Evolutionary conservation across 305 asterid species (phyloP).

Genomic region (Solanum chacoense): DNA sequence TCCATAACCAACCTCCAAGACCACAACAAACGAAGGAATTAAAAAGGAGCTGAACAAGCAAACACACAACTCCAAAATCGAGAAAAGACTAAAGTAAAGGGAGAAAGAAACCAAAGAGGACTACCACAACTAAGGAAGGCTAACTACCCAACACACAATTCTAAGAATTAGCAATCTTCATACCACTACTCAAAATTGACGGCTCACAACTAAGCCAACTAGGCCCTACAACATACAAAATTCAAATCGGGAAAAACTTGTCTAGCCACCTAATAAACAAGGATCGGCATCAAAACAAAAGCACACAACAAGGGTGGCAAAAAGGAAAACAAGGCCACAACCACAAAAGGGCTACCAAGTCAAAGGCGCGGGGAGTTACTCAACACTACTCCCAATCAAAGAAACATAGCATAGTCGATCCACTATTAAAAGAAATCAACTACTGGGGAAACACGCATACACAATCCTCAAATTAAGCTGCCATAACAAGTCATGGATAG

Average conservation of each 20-base stretch:
- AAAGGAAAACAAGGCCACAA: background rate
- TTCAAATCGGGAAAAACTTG: no score
- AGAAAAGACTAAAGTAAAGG: background rate
- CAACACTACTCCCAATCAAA: background rate
- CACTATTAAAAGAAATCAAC: background rate
- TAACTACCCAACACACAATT: background rate
- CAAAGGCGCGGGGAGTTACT: background rate
- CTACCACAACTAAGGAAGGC: background rate
- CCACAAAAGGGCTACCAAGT: background rate
- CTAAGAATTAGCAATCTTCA: background rate
- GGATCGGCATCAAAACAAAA: background rate
- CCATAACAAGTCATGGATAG: background rate
- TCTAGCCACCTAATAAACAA: background rate
- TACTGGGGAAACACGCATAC: background rate
- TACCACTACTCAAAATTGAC: background rate
- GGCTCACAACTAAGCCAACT: background rate
- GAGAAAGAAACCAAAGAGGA: background rate
- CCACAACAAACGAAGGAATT: background rate
- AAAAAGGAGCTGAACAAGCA: background rate
- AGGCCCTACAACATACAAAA: background rate
- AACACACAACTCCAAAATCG: background rate
- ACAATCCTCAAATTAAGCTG: background rate
- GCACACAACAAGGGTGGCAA: background rate
- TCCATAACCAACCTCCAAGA: background rate
- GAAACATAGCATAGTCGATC: background rate